Evolutionary conservation across 129 eudicot species (phyloP).

Genomic region (Helichrysum umbraculigerum): DNA sequence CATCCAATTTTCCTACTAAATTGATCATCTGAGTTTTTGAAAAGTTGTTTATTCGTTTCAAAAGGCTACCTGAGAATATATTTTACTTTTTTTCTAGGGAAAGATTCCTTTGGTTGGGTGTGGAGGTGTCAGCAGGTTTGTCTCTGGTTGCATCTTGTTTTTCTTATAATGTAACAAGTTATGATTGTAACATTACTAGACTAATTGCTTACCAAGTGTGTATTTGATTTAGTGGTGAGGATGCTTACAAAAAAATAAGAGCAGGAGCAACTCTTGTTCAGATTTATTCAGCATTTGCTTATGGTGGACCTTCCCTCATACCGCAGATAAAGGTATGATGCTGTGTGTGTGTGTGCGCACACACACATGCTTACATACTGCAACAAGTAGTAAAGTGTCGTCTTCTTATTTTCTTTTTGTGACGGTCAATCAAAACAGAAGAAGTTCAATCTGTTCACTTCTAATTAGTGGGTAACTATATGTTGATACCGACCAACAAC

Average conservation of each 20-base stretch:
- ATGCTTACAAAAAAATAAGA: constrained; percentile 91
- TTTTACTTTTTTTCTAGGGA: constrained; percentile 47
- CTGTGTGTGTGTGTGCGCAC: neutral
- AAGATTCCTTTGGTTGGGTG: constrained; percentile 86
- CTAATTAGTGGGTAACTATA: constrained; percentile 1
- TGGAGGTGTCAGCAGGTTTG: constrained; percentile 93
- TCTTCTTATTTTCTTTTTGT: no score
- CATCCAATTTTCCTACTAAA: neutral
- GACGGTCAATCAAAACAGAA: neutral
- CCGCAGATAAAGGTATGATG: constrained; percentile 47
- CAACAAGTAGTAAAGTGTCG: no score
- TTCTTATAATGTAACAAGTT: neutral
- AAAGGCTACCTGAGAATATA: neutral
- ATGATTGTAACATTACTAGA: neutral
- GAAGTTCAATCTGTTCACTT: neutral
- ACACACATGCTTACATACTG: neutral
- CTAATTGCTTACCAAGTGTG: constrained; percentile 8
- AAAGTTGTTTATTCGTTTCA: neutral
- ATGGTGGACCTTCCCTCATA: constrained; percentile 95
- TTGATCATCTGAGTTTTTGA: constrained; percentile 4
- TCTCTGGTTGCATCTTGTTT: neutral
- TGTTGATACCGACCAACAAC: neutral
- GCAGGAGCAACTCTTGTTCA: constrained; percentile 98
- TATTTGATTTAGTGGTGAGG: constrained; percentile 71
- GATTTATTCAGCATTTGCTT: constrained; percentile 90